phyloP scores from a whole-genome alignment of 768 basidiomycete species.

The Krasilnikovozyma curviuscula region DNA sequence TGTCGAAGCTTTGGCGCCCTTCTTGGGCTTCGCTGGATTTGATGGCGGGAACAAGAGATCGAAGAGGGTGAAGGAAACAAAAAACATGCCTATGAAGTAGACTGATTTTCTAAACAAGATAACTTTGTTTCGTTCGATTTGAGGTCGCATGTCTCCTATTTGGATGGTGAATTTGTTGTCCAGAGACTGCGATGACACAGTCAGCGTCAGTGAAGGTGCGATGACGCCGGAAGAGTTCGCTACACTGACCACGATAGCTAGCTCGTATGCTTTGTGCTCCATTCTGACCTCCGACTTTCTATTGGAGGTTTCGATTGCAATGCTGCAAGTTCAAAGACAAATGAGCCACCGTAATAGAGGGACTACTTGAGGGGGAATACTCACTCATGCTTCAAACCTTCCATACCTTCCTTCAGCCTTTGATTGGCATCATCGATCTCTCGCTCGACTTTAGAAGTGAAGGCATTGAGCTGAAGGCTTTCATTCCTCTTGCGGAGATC shows the following conservation, averaged over 20 bases:
- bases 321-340: constrained; percentile 32
- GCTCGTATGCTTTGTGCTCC: constrained; percentile 66
- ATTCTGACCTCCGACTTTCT: constrained; percentile 75
- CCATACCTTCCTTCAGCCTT: constrained; percentile 85
- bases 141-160: constrained; percentile 28
- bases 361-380: constrained; percentile 21
- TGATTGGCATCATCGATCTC: constrained; percentile 70
- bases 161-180: constrained; percentile 32
- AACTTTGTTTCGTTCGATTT: constrained; percentile 30
- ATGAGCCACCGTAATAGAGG: background rate
- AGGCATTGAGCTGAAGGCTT: constrained; percentile 58
- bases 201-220: background rate
- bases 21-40: too few relatives aligned
- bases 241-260: constrained; percentile 37
- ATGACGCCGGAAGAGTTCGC: background rate
- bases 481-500: constrained; percentile 67
- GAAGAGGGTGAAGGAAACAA: too few relatives aligned
- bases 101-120: too few relatives aligned
- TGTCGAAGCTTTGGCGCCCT: too few relatives aligned
- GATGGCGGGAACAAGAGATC: too few relatives aligned
- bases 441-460: constrained; percentile 54
- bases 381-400: constrained; percentile 77
- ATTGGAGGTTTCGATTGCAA: constrained; percentile 89
- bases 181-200: constrained; percentile 22
- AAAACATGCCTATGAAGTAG: too few relatives aligned